Conservation (phyloP, 495 filamentous ascomycete genomes). For the Penicillium macrosclerotiorum region DNA sequence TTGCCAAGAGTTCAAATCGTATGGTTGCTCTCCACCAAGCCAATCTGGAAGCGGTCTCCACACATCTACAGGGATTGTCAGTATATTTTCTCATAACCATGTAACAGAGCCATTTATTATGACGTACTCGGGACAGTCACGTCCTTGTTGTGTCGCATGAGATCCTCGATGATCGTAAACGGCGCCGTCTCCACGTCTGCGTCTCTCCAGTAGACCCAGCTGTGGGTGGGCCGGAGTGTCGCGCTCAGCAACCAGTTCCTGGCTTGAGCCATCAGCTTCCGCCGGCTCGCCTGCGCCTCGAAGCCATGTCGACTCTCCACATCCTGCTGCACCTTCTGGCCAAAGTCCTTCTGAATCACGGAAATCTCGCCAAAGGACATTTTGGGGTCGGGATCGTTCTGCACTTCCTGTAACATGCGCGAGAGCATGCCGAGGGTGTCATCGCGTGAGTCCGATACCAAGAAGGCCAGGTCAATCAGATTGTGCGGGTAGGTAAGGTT, state of each 20-base stretch:
- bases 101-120: background rate
- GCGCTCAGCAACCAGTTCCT: slow-evolving; percentile 97
- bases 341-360: slow-evolving; percentile 98
- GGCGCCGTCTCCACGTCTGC: slow-evolving; percentile 98
- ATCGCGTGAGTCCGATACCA: slow-evolving; percentile 97
- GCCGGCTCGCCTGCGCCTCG: slow-evolving; percentile 86
- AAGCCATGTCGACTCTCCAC: slow-evolving; percentile 98
- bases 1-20: slow-evolving; percentile 99
- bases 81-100: background rate
- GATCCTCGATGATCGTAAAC: slow-evolving; percentile 91
- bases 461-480: slow-evolving; percentile 91
- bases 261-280: slow-evolving; percentile 97
- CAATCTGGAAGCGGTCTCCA: slow-evolving; percentile 98
- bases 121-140: slow-evolving; percentile 98
- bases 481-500: slow-evolving; percentile 98
- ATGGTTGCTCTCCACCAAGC: slow-evolving; percentile 98
- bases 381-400: slow-evolving; percentile 70
- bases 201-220: slow-evolving; percentile 99
- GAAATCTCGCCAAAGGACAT: slow-evolving; percentile 94
- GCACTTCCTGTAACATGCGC: slow-evolving; percentile 73
- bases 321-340: slow-evolving; percentile 96
- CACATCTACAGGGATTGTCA: slow-evolving; percentile 63
- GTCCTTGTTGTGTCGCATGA: slow-evolving; percentile 99
- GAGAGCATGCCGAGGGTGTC: slow-evolving; percentile 75
- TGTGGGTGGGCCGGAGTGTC: slow-evolving; percentile 89